Evolutionary conservation across 345 rosid genomes (phyloP).

Genomic region (Heritiera littoralis): DNA sequence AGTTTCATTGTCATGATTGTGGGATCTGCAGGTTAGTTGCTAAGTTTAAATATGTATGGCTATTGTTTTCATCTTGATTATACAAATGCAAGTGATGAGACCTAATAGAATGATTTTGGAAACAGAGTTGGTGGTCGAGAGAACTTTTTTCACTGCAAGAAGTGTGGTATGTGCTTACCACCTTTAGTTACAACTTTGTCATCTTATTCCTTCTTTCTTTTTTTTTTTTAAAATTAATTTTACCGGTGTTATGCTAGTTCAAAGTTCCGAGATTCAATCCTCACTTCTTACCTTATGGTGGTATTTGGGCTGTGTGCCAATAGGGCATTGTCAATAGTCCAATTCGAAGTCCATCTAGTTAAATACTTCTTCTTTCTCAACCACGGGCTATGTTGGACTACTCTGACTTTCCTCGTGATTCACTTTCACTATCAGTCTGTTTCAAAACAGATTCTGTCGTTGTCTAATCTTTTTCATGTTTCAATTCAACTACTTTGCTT

Average conservation of each 20-base stretch:
- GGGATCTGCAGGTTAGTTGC: constrained; percentile 87
- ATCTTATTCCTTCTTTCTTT: not conserved
- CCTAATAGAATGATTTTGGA: constrained; percentile 15
- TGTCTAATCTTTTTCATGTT: constrained; percentile 6
- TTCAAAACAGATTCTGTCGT: not conserved
- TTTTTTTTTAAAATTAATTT: too few relatives aligned
- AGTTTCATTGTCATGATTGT: constrained; percentile 94
- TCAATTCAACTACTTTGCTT: not conserved
- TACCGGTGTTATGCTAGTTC: not conserved
- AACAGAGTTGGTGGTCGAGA: constrained; percentile 86
- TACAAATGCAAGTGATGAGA: not conserved
- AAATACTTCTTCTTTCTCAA: not conserved
- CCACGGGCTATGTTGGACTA: not conserved
- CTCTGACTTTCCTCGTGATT: not conserved
- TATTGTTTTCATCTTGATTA: not conserved
- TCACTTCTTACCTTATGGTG: not conserved
- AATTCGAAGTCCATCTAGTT: not conserved
- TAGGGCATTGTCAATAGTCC: not conserved
- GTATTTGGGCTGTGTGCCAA: not conserved
- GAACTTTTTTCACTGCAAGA: constrained; percentile 87
- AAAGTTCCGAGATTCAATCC: not conserved
- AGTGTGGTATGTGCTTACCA: constrained; percentile 69
- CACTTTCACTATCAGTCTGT: not conserved
- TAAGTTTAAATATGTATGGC: constrained; percentile 5
- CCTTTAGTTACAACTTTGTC: not conserved